A percentile compares a stretch with the other conserved stretches of the same genome.
These are phyloP conservation scores for Coniochaeta sp. DNA, from an alignment of 2,329 filamentous ascomycete species.

Conservation along the genomic window DNA sequence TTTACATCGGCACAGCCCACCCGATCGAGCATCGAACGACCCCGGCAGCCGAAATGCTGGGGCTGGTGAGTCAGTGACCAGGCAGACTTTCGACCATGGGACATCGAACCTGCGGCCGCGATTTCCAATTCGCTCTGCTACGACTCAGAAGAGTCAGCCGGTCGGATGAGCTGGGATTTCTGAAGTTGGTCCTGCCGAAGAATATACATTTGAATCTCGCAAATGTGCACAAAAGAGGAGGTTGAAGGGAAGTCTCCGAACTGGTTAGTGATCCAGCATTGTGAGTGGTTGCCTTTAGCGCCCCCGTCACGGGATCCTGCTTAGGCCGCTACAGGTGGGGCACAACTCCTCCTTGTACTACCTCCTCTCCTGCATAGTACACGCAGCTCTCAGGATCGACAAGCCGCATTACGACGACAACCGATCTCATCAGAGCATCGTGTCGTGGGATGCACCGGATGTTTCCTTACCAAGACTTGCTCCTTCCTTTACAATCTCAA, in stretches of 20 bases:
- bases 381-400: no score
- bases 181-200: background rate
- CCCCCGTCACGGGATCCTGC: background rate
- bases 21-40: background rate
- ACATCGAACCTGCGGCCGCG: background rate
- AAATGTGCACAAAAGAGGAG: no score
- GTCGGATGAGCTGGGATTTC: background rate
- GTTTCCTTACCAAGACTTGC: background rate
- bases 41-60: background rate
- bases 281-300: background rate
- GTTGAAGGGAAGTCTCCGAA: no score
- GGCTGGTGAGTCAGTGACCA: background rate
- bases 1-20: background rate
- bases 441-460: background rate
- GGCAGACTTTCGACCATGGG: background rate
- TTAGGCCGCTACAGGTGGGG: background rate
- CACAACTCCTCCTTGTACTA: no score
- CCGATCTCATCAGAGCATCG: background rate
- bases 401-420: no score
- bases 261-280: background rate
- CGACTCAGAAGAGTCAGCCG: background rate
- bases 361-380: no score
- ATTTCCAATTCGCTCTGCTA: background rate
- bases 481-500: background rate
- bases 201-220: no score